Conservation (phyloP, 2,329 filamentous ascomycete species). For the Colletotrichum sp. region DNA sequence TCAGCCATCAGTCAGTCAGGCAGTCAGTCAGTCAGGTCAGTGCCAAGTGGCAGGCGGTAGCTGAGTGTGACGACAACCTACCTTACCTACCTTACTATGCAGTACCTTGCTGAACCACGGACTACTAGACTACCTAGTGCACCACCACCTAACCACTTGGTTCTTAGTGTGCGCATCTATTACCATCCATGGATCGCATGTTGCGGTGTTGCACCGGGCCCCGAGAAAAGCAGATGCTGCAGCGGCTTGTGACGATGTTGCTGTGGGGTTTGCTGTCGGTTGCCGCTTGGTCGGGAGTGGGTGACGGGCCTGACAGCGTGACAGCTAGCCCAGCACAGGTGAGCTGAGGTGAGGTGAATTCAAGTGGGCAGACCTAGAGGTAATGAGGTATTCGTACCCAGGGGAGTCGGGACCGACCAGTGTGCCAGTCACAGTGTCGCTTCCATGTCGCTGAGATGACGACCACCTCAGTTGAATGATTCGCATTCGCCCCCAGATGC, state of each 20-base stretch:
- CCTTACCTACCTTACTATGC: too few species aligned
- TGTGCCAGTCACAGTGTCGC: too few species aligned
- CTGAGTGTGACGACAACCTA: not conserved
- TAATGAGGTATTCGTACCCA: too few species aligned
- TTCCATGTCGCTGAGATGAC: conserved; percentile 4
- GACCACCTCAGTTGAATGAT: conserved; percentile 2
- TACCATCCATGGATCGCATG: not conserved
- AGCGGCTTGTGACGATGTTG: not conserved
- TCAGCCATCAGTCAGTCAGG: not conserved
- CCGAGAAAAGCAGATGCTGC: not conserved
- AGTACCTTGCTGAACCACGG: not conserved
- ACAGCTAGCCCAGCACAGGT: not conserved
- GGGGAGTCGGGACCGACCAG: too few species aligned
- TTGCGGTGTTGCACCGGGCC: not conserved
- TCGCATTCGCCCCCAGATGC: conserved; percentile 8
- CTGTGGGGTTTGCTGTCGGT: not conserved
- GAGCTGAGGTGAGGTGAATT: not conserved
- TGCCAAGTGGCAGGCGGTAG: not conserved
- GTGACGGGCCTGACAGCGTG: not conserved
- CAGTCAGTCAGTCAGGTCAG: not conserved
- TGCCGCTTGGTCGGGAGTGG: not conserved
- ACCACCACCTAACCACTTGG: not conserved
- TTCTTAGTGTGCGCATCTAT: not conserved
- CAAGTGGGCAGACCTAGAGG: not conserved
- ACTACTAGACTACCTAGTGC: not conserved